These are phyloP conservation scores for Physcomitrium patens DNA, from an alignment of 225 moss, liverwort and hornwort genomes.

Conservation along the genomic window DNA sequence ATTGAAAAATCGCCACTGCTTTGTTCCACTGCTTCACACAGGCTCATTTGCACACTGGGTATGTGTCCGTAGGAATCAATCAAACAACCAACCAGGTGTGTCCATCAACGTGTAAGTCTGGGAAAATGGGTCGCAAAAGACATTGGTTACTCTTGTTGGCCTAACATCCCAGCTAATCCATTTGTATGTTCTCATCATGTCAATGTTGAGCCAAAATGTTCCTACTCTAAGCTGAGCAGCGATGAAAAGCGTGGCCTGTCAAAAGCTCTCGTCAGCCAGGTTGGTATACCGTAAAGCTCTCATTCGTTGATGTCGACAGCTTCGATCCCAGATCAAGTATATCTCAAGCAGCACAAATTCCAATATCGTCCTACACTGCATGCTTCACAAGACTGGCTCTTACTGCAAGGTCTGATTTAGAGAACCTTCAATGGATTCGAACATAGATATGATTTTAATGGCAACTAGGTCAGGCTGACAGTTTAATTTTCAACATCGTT, in stretches of 20 bases:
- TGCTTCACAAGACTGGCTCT: not conserved
- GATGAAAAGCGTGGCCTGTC: constrained; percentile 4
- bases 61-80: too few relatives aligned
- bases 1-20: constrained; percentile 24
- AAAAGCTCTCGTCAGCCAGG: constrained; percentile 20
- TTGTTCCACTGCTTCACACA: not conserved
- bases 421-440: constrained; percentile 9
- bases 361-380: constrained; percentile 6
- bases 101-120: too few relatives aligned
- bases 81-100: too few relatives aligned
- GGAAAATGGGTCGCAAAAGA: too few relatives aligned
- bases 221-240: not conserved
- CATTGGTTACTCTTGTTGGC: too few relatives aligned
- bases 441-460: too few relatives aligned
- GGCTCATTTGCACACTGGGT: too few relatives aligned
- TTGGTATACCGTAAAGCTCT: constrained; percentile 2
- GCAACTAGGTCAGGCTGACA: too few relatives aligned
- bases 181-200: not conserved
- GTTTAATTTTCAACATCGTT: too few relatives aligned
- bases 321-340: constrained; percentile 3
- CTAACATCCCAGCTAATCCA: too few relatives aligned
- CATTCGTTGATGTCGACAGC: not conserved
- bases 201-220: too few relatives aligned
- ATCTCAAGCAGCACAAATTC: not conserved
- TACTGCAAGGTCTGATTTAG: not conserved